Evolutionary conservation across 495 filamentous ascomycete species (phyloP), one percentile per base, ranked within the genome.

Genomic region (Tetracladium marchalianum): DNA sequence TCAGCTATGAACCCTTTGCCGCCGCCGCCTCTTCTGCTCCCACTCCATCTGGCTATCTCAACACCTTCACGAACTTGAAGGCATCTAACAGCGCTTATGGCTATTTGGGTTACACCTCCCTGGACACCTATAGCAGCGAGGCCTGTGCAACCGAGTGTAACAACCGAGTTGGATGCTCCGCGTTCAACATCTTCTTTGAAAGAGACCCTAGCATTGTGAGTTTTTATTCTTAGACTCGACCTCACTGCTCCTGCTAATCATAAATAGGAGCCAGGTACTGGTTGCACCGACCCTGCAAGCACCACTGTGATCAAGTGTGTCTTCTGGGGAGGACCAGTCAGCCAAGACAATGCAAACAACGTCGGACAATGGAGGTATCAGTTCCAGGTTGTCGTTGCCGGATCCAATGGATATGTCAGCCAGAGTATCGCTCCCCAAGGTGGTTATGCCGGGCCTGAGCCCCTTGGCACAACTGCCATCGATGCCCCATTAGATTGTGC

Each of bases 301-400:
- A 66, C 64, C 37, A 74, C 69, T 19, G 64, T 66, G 40, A 72
- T 70, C 61, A 75, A 74, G 59, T 77, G 72, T 52, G 63, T 67
- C 18, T 71, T 74, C 54, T 75, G 66, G 63, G 66, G 66, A 19
- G 56, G 51, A 18, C 46, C 52, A 18, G 49, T 70, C 37, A 40
- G 53, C 1, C 41, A 48, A 18, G 46, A 39, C 2, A 52, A 56
- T 1, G 67, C 69, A 17, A 62, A 43, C 19, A 67, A 67, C 42
- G 35, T 19, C 10, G 67, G 64, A 9, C 57, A 68, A 51, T 65
- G 46, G 31, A 50, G 62, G 15, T 51, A 47, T 12, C 41, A 65
- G 10, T 73, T 73, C 55, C 58, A 66, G 5, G 60, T 69, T 6
- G 66, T 66, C 22, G 60, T 68, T 39, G 61, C 69, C 9, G 69